Evolutionary conservation across 306 rosid species (phyloP).

Genomic region (Morella rubra): DNA sequence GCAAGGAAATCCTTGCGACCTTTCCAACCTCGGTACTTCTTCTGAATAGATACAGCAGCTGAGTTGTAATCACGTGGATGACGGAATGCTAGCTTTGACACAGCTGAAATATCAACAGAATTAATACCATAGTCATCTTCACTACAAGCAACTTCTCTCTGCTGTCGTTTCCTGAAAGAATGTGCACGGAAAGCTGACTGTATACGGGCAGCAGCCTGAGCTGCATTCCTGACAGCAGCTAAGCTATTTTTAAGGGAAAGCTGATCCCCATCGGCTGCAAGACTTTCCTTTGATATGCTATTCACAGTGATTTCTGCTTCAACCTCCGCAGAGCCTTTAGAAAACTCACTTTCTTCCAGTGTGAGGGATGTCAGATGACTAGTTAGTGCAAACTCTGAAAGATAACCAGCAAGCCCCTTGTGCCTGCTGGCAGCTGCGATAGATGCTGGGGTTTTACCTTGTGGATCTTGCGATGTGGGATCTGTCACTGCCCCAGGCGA

Average conservation of each 20-base stretch:
- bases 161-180: constrained; percentile 64
- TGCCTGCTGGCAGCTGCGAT: constrained; percentile 73
- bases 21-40: constrained; percentile 90
- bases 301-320: constrained; percentile 64
- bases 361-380: constrained; percentile 91
- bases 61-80: constrained; percentile 56
- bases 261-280: constrained; percentile 52
- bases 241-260: constrained; percentile 54
- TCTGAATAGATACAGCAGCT: constrained; percentile 94
- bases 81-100: constrained; percentile 62
- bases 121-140: constrained; percentile 45
- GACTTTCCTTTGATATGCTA: constrained; percentile 48
- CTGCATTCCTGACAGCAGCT: constrained; percentile 84
- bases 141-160: constrained; percentile 43
- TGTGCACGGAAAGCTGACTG: constrained; percentile 90
- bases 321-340: constrained; percentile 62
- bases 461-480: constrained; percentile 67
- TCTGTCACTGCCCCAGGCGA: constrained; percentile 98
- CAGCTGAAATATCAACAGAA: constrained; percentile 47
- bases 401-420: constrained; percentile 97
- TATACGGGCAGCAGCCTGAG: constrained; percentile 91
- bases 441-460: constrained; percentile 81
- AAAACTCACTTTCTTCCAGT: constrained; percentile 62
- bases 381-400: constrained; percentile 76
- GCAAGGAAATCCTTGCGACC: constrained; percentile 74